Evolutionary conservation across 139 green algal genomes (phyloP).

Genomic region (Chlamydomonas asymmetrica): DNA sequence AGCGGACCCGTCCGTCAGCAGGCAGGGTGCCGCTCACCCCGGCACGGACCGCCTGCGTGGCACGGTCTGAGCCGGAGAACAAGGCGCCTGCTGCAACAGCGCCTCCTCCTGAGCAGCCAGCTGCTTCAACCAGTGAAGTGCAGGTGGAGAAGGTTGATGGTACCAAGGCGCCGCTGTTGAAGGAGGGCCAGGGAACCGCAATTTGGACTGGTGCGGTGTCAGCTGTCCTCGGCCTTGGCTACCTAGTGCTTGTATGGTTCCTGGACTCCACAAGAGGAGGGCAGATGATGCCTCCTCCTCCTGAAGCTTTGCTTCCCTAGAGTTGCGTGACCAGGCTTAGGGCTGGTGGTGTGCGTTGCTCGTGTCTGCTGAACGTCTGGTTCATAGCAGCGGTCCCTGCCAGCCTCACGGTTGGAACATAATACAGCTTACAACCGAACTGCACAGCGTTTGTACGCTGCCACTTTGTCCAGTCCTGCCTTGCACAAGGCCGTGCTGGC

Average conservation of each 20-base stretch:
- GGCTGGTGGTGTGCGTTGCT: not conserved
- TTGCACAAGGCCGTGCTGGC: not conserved
- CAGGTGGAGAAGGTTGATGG: constrained; percentile 10
- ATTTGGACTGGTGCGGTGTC: constrained; percentile 70
- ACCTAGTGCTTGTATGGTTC: constrained; percentile 59
- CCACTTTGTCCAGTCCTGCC: not conserved
- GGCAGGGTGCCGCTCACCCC: too few species aligned
- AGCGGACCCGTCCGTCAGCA: too few species aligned
- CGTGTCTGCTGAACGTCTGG: not conserved
- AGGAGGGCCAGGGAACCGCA: constrained; percentile 61
- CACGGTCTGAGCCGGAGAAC: too few species aligned
- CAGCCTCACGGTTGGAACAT: not conserved
- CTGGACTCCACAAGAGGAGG: constrained; percentile 60
- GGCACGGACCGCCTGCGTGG: too few species aligned
- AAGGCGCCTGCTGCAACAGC: too few species aligned
- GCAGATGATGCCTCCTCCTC: constrained; percentile 65
- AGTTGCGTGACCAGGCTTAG: not conserved
- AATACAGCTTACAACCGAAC: not conserved
- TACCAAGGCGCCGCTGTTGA: constrained; percentile 29
- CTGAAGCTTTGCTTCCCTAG: constrained; percentile 59
- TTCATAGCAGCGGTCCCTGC: not conserved
- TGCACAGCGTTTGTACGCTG: not conserved
- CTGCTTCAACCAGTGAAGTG: not conserved
- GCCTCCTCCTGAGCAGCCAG: constrained; percentile 2
- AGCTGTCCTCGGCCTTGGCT: constrained; percentile 64